phyloP scores from a whole-genome alignment of 2,329 filamentous ascomycete genomes.

The Sarocladiaceae sp. region DNA sequence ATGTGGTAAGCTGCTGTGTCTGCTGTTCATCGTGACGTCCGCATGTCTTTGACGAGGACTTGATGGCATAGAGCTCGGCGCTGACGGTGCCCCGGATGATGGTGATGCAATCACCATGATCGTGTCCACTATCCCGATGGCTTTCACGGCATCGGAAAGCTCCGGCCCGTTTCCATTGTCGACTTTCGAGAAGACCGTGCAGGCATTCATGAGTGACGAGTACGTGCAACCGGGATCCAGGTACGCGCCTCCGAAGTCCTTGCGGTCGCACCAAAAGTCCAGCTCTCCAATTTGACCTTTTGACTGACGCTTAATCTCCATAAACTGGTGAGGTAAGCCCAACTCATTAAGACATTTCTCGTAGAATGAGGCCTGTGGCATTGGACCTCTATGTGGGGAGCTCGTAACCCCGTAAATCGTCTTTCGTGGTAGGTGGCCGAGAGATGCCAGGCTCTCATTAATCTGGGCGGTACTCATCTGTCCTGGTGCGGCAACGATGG shows the following conservation, averaged over 20 bases:
- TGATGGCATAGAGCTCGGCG: constrained; percentile 42
- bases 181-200: constrained; percentile 45
- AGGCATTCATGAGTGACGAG: constrained; percentile 54
- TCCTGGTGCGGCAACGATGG: constrained; percentile 79
- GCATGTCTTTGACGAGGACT: constrained; percentile 34
- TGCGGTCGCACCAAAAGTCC: constrained; percentile 55
- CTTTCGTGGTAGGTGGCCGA: constrained; percentile 76
- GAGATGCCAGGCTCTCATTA: constrained; percentile 71
- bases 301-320: constrained; percentile 66
- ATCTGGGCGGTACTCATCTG: constrained; percentile 85
- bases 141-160: constrained; percentile 70
- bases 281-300: constrained; percentile 25
- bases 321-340: constrained; percentile 79
- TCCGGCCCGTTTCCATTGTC: constrained; percentile 49
- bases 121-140: constrained; percentile 79
- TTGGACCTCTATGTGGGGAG: background rate
- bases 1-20: constrained; percentile 33
- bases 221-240: constrained; percentile 68
- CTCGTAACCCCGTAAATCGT: constrained; percentile 78
- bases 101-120: constrained; percentile 45
- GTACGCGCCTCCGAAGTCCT: constrained; percentile 77
- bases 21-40: constrained; percentile 18
- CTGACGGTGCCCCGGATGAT: constrained; percentile 30
- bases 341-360: constrained; percentile 80
- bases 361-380: constrained; percentile 65